phyloP scores from a whole-genome alignment of 2,329 filamentous ascomycete genomes.

The Pyricularia pennisetigena region DNA sequence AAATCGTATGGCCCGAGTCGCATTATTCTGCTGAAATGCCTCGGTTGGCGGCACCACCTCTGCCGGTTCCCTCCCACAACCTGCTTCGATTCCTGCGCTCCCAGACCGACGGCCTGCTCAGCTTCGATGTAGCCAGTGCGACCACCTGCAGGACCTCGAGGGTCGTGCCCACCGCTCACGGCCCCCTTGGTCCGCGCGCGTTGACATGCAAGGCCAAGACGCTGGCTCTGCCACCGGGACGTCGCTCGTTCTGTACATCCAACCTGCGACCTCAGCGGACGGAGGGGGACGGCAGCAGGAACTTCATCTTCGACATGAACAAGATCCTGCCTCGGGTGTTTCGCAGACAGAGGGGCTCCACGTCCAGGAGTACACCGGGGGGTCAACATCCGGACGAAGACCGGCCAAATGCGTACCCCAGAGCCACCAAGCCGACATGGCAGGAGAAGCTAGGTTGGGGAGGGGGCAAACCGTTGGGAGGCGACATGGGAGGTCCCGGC shows the following conservation, averaged over 20 bases:
- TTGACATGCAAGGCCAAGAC: background rate
- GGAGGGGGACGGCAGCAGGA: background rate
- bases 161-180: constrained; percentile 5
- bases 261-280: background rate
- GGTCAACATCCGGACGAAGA: background rate
- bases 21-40: constrained; percentile 27
- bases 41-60: constrained; percentile 27
- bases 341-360: constrained; percentile 4
- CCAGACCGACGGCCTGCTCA: constrained; percentile 52
- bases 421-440: constrained; percentile 26
- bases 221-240: background rate
- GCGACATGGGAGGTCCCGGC: constrained; percentile 32
- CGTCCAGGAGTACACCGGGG: background rate
- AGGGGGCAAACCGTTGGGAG: constrained; percentile 22
- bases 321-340: background rate
- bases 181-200: constrained; percentile 5
- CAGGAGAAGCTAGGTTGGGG: constrained; percentile 38
- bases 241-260: background rate
- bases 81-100: constrained; percentile 65
- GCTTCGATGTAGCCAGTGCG: constrained; percentile 14
- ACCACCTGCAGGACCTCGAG: constrained; percentile 6
- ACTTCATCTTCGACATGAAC: background rate
- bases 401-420: background rate
- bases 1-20: background rate
- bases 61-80: constrained; percentile 39